A percentile compares a stretch with the other conserved stretches of the same genome.
Evolutionary conservation across 2,329 filamentous ascomycete genomes (phyloP).

Genomic region (Fusarium paranaense): DNA sequence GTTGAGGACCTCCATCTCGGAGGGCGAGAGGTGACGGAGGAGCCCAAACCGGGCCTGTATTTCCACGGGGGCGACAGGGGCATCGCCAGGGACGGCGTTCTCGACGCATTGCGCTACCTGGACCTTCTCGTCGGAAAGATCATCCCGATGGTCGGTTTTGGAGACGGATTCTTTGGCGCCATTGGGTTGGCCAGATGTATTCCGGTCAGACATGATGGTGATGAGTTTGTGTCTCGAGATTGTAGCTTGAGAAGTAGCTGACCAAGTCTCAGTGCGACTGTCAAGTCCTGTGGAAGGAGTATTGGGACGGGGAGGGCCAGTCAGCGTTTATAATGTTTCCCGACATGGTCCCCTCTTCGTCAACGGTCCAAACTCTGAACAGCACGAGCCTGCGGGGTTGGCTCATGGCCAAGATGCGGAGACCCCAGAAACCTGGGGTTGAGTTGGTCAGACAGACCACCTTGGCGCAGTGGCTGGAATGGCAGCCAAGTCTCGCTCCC

Average conservation of each 20-base stretch:
- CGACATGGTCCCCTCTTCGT: neutral
- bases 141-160: neutral
- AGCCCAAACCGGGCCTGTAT: neutral
- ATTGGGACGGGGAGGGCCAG: too few species aligned
- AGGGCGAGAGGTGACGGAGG: neutral
- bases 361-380: neutral
- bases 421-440: neutral
- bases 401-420: neutral
- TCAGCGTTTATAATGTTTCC: neutral
- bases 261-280: too few species aligned
- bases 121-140: neutral
- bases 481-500: neutral
- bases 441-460: too few species aligned
- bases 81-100: neutral
- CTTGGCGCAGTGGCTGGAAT: too few species aligned
- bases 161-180: too few species aligned
- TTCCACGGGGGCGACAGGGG: neutral
- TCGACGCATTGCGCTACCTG: neutral
- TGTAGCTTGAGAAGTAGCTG: neutral
- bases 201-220: neutral
- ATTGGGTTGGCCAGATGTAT: neutral
- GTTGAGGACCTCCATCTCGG: neutral
- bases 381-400: too few species aligned
- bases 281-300: too few species aligned
- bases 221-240: neutral